These are phyloP conservation scores for Camillea tinctor DNA, from an alignment of 2,329 filamentous ascomycete genomes.

Conservation along the genomic window DNA sequence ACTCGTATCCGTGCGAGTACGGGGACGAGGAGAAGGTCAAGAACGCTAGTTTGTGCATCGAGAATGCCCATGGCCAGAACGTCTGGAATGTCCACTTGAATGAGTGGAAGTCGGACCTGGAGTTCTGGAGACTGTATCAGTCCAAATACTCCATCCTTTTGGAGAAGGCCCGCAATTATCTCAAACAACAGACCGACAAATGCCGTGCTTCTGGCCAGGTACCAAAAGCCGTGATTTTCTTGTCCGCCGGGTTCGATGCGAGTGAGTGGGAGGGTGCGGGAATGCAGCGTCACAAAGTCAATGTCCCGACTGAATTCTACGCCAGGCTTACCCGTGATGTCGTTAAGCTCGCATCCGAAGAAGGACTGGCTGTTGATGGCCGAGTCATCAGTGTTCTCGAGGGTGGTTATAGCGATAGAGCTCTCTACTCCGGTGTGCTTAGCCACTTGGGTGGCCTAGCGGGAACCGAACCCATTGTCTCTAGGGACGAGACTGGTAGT, in stretches of 20 bases:
- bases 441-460: slow-evolving; percentile 86
- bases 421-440: slow-evolving; percentile 81
- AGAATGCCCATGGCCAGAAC: slow-evolving; percentile 89
- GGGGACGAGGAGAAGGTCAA: slow-evolving; percentile 93
- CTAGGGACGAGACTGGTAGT: slow-evolving; percentile 37
- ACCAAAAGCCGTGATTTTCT: slow-evolving; percentile 84
- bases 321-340: slow-evolving; percentile 86
- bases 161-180: slow-evolving; percentile 75
- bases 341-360: slow-evolving; percentile 76
- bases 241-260: slow-evolving; percentile 95
- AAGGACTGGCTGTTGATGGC: slow-evolving; percentile 74
- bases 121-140: slow-evolving; percentile 90
- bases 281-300: slow-evolving; percentile 95
- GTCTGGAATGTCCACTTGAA: slow-evolving; percentile 97
- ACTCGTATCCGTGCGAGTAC: slow-evolving; percentile 93
- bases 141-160: slow-evolving; percentile 73
- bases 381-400: slow-evolving; percentile 91
- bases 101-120: slow-evolving; percentile 74
- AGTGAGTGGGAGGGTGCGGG: slow-evolving; percentile 89
- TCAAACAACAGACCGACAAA: slow-evolving; percentile 69
- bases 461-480: slow-evolving; percentile 46
- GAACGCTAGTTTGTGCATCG: slow-evolving; percentile 90
- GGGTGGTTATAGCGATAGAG: slow-evolving; percentile 92
- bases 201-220: slow-evolving; percentile 57
- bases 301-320: slow-evolving; percentile 96